Conservation (phyloP, 1,284 basidiomycete species). For the Albatrellus sp. region DNA sequence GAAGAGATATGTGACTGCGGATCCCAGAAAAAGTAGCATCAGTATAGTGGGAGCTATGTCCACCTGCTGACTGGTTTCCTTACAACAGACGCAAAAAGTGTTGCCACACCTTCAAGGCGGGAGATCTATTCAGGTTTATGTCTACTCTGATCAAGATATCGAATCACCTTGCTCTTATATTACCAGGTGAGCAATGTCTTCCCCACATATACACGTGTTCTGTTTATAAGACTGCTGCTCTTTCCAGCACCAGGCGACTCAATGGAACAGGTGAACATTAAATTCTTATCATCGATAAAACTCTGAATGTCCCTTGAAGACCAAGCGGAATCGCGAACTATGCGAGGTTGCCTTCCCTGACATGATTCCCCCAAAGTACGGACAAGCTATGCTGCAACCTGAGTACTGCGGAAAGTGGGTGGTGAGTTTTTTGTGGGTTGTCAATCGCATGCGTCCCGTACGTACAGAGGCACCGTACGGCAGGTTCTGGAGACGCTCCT, state of each 20-base stretch:
- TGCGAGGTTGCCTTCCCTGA: conserved; percentile 44
- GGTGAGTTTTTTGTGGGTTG: conserved; percentile 25
- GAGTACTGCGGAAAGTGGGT: conserved; percentile 79
- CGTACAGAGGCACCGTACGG: neutral
- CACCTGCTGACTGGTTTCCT: neutral
- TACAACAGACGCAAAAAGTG: conserved; percentile 46
- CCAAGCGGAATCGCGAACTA: conserved; percentile 44
- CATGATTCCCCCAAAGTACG: conserved; percentile 43
- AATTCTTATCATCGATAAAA: too few species aligned
- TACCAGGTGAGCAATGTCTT: conserved; percentile 41
- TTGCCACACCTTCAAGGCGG: conserved; percentile 46
- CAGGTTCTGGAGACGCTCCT: conserved; percentile 60
- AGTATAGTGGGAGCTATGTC: neutral
- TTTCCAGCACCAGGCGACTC: neutral
- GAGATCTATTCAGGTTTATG: conserved; percentile 63
- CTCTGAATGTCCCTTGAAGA: conserved; percentile 21
- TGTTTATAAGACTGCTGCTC: neutral
- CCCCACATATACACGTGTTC: conserved; percentile 1
- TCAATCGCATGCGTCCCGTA: neutral
- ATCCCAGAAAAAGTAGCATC: conserved; percentile 34
- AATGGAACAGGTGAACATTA: neutral
- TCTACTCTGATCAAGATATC: conserved; percentile 73
- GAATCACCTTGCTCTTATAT: conserved; percentile 73
- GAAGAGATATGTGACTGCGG: conserved; percentile 68
- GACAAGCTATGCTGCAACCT: conserved; percentile 43